Evolutionary conservation across 495 filamentous ascomycete species (phyloP), one percentile per base, ranked within the genome.

Genomic region (Cudoniella acicularis): DNA sequence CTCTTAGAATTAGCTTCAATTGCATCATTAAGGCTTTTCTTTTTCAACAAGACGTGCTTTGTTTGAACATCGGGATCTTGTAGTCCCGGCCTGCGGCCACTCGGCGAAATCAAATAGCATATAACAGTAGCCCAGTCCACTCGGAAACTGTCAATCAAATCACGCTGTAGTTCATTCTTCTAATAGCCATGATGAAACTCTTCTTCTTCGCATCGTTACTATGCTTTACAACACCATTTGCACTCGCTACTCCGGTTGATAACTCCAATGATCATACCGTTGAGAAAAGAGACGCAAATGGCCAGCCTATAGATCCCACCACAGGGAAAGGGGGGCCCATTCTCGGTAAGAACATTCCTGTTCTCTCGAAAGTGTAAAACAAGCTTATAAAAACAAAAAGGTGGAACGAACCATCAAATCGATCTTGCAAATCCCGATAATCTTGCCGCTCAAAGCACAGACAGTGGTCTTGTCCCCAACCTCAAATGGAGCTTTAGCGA

Each of bases 401-500:
- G 77, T 6, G 79, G 77, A 21, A 81, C 78, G 0, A 78, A 83
- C 52, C 67, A 75, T 25, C 69, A 73, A 42, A 63, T 81, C 25
- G 83, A 85, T 54, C 65, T 81, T 3, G 75, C 81, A 61, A 87
- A 86, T 59, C 83, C 82, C 0, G 81, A 85, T 56, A 82, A 83
- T 56, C 74, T 88, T 9, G 80, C 77, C 10, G 69, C 72, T 26
- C 77, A 82, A 56, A 71, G 68, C 43, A 87, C 85, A 3, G 85
- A 87, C 61, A 74, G 71, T 42, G 85, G 85, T 17, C 70, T 77
- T 21, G 82, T 85, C 0, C 74, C 78, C 1, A 86, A 86, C 60
- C 73, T 84, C 58, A 85, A 84, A 62, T 86, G 84, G 84, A 80
- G 81, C 55, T 86, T 87, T 66, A 82, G 79, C 0, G 79, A 85